Evolutionary conservation across 106 monocot genomes (phyloP), one percentile per base, ranked within the genome.

Genomic region (Allium sativum): DNA sequence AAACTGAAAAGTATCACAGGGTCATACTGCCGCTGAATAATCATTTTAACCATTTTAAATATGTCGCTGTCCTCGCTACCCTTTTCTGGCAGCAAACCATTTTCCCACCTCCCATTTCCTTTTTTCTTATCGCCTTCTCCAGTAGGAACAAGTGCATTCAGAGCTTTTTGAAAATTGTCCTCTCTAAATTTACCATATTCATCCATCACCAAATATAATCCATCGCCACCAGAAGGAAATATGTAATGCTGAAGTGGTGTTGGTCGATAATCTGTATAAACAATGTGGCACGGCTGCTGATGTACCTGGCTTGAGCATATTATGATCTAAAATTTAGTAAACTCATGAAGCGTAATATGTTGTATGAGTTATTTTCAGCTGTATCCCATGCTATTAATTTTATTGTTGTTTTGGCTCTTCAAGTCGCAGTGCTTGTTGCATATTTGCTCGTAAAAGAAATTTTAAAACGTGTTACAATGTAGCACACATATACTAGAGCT

Each of bases 1-100:
- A 98, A 98, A 71, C 88, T 84, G 61, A 98, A 92, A 19, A 98
- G 78, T 77, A 98, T 98, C 13, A 88, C 84, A 8, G 91, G 96
- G 67, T 88, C 91, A 72, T 91, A 92, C 52, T 98, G 91, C 21
- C 88, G 73, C 51, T 82, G 84, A 61, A 98, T 88, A 73, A 98
- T 85, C 96, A 98, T 92, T 63, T 91, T 98, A 64, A 98, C 91
- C 89, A 98, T 66, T 74, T 92, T 98, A 72, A 98, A 92, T 64
- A 98, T 98, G 62, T 98, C 91, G 62, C 85, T 98, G 40, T 92
- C 79, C 57, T 91, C 91, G 52, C 74, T 79, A 51, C 71, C 40
- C 67, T 65, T 84, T 14, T 80, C 82, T 50, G 61, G 69, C 53
- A 84, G 9, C 21, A 92, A 44, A 31, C 66, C 80, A 65, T 98